A percentile compares a stretch with the other conserved stretches of the same genome.
These are phyloP conservation scores for Myxozyma vanderwaltii DNA, from an alignment of 805 yeast genomes.

Conservation along the genomic window DNA sequence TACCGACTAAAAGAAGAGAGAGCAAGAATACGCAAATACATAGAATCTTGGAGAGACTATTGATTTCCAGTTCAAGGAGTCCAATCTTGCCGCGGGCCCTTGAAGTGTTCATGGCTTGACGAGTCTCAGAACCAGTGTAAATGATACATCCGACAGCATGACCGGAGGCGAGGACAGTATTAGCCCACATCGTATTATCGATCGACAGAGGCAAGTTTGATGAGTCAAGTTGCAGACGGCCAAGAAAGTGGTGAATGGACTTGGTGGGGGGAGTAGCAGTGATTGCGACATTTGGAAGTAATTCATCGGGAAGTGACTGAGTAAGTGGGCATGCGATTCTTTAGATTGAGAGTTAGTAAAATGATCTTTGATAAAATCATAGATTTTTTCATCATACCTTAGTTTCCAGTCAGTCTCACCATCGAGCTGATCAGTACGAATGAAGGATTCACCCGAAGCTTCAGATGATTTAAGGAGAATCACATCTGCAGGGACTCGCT, in stretches of 20 bases:
- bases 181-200: constrained; percentile 97
- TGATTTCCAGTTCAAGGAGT: constrained; percentile 85
- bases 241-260: constrained; percentile 77
- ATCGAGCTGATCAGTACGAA: constrained; percentile 95
- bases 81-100: constrained; percentile 86
- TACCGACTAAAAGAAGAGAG: constrained; percentile 73
- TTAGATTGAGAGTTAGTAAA: not conserved
- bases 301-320: constrained; percentile 29
- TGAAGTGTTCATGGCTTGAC: constrained; percentile 94
- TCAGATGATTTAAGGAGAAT: constrained; percentile 81
- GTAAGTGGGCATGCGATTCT: constrained; percentile 34
- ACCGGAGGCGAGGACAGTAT: constrained; percentile 94
- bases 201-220: constrained; percentile 67
- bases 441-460: constrained; percentile 79
- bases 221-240: constrained; percentile 59
- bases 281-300: constrained; percentile 51
- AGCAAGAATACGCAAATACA: constrained; percentile 83
- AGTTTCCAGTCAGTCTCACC: constrained; percentile 99
- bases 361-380: not conserved
- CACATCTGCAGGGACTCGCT: constrained; percentile 92
- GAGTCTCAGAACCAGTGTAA: constrained; percentile 90
- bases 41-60: constrained; percentile 79
- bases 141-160: constrained; percentile 83
- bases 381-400: constrained; percentile 44
- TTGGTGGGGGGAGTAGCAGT: constrained; percentile 80